Base-by-base conservation (phyloP, 495 filamentous ascomycete genomes). In the Xylaria curta region DNA sequence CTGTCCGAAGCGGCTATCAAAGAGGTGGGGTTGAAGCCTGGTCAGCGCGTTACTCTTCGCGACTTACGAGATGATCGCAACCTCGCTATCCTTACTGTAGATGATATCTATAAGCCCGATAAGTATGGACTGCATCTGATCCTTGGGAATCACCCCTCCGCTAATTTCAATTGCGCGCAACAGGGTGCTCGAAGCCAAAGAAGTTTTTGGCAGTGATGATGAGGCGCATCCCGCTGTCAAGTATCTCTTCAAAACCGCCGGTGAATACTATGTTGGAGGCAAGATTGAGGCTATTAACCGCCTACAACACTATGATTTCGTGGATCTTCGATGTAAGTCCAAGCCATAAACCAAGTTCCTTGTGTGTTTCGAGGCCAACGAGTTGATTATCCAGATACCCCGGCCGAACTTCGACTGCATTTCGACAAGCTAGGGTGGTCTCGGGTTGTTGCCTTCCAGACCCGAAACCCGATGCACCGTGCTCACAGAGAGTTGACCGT, bases 361-460 rank as follows among this genome's bases (percentile, higher is more conserved):
- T 15, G 58, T 15, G 58, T 19, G 21, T 36, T 42, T 19, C 69
- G 38, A 70, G 47, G 33, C 76, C 74, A 66, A 75, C 56, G 38
- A 63, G 33, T 8, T 28, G 24, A 65, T 28, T 46, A 67, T 68
- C 44, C 54, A 97, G 93, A 97, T 84, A 95, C 97, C 24, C 96
- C 96, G 72, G 92, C 97, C 15, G 96, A 99, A 83, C 88, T 99
- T 69, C 94, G 96, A 74, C 85, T 92, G 66, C 96, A 98, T 88
- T 99, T 99, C 78, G 95, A 98, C 85, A 99, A 99, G 87, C 93
- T 99, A 78, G 96, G 96, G 80, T 99, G 96, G 96, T 90, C 90
- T 78, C 89, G 90, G 78, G 95, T 99, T 78, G 96, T 99, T 74
- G 96, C 96, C 79, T 99, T 99, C 90, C 96, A 99, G 88, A 99